Conservation (phyloP, 805 yeast genomes). For the Pichia phayaonensis region DNA sequence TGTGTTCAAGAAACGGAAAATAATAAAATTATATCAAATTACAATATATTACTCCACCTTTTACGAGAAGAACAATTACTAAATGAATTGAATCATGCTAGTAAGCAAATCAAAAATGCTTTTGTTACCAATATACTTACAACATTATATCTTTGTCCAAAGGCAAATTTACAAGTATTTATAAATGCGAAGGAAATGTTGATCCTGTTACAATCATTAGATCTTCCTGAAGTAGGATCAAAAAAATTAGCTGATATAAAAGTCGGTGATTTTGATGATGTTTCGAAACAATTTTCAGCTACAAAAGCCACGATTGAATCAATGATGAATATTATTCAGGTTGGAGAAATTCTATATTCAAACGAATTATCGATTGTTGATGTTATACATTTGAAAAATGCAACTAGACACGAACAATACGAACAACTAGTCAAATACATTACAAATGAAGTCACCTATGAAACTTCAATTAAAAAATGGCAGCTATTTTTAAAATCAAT, state of each 20-base stretch:
- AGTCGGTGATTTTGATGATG: background rate
- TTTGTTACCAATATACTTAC: slow-evolving; percentile 18
- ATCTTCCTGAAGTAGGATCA: background rate
- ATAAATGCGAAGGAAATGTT: slow-evolving; percentile 23
- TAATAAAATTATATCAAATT: slow-evolving; percentile 8
- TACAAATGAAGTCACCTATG: slow-evolving; percentile 18
- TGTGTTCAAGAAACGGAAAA: slow-evolving; percentile 4
- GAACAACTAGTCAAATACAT: slow-evolving; percentile 22
- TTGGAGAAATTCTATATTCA: slow-evolving; percentile 23
- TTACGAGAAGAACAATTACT: slow-evolving; percentile 19
- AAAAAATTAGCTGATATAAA: background rate
- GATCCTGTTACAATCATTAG: slow-evolving; percentile 12
- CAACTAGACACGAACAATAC: slow-evolving; percentile 15
- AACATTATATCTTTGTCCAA: slow-evolving; percentile 20
- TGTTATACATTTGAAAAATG: slow-evolving; percentile 16
- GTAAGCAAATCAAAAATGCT: background rate
- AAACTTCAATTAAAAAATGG: slow-evolving; percentile 19
- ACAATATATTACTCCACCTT: slow-evolving; percentile 13
- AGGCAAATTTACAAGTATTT: slow-evolving; percentile 19
- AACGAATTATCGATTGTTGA: slow-evolving; percentile 22
- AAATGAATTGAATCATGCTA: slow-evolving; percentile 1
- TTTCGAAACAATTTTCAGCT: slow-evolving; percentile 5
- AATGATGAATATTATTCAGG: slow-evolving; percentile 19
- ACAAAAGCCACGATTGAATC: slow-evolving; percentile 12
- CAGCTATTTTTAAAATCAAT: slow-evolving; percentile 20